Conservation (phyloP, 2,329 filamentous ascomycete genomes). For the Neocucurbitaria cava region DNA sequence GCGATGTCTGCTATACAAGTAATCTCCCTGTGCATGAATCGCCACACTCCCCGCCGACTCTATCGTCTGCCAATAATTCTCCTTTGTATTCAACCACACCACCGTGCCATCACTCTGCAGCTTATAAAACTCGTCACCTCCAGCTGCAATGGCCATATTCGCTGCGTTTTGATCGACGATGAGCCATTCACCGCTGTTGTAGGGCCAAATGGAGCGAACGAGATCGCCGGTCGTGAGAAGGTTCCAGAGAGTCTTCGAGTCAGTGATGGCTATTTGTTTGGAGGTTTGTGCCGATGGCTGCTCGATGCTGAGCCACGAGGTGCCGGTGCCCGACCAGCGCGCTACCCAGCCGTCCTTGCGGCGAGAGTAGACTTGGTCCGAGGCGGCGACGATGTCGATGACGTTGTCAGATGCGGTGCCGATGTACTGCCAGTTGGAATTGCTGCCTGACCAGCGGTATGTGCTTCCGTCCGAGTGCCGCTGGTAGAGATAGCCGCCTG, state of each 20-base stretch:
- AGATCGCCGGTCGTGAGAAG: conserved; percentile 32
- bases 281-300: conserved; percentile 22
- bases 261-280: conserved; percentile 33
- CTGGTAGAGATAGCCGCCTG: conserved; percentile 32
- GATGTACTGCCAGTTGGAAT: conserved; percentile 30
- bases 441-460: conserved; percentile 26
- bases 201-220: conserved; percentile 33
- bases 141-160: conserved; percentile 32
- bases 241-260: conserved; percentile 35
- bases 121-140: conserved; percentile 40
- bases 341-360: conserved; percentile 39
- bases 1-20: conserved; percentile 30
- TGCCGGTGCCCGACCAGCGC: conserved; percentile 30
- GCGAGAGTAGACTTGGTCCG: conserved; percentile 36
- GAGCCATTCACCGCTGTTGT: conserved; percentile 25
- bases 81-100: conserved; percentile 33
- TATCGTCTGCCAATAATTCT: conserved; percentile 31
- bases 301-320: conserved; percentile 30
- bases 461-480: conserved; percentile 36
- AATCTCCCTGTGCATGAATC: conserved; percentile 26
- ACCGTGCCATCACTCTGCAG: conserved; percentile 30
- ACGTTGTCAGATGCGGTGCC: conserved; percentile 28
- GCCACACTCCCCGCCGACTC: conserved; percentile 20
- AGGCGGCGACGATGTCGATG: conserved; percentile 35
- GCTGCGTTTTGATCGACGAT: conserved; percentile 31